Conservation (phyloP, 208 protist species). For the Tritrichomonas foetus region DNA sequence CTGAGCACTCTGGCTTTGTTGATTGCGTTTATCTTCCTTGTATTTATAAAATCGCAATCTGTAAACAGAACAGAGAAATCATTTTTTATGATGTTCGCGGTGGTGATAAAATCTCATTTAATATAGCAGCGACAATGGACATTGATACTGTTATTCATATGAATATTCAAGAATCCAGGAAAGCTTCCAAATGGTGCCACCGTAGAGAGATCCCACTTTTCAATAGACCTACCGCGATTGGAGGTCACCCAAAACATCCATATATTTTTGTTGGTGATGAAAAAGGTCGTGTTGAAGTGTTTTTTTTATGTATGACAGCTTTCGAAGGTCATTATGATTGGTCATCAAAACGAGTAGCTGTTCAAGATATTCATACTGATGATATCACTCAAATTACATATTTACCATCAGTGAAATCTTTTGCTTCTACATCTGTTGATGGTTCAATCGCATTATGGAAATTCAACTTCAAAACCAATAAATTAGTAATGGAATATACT, state of each 20-base stretch:
- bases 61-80: not conserved
- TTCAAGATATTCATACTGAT: not conserved
- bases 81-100: not conserved
- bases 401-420: not conserved
- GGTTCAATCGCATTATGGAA: not conserved
- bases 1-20: not conserved
- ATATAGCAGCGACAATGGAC: not conserved
- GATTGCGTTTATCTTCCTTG: not conserved
- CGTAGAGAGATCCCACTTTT: not conserved
- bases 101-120: not conserved
- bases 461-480: not conserved
- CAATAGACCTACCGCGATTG: not conserved
- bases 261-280: not conserved
- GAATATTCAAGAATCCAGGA: not conserved
- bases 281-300: not conserved
- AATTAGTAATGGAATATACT: not conserved
- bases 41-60: constrained; percentile 2
- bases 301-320: not conserved
- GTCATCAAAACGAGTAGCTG: not conserved
- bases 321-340: not conserved
- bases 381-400: not conserved
- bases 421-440: not conserved
- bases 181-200: not conserved
- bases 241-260: not conserved
- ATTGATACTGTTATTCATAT: not conserved